These are phyloP conservation scores for Fusarium robinianum DNA, from an alignment of 2,329 filamentous ascomycete genomes.

Conservation along the genomic window DNA sequence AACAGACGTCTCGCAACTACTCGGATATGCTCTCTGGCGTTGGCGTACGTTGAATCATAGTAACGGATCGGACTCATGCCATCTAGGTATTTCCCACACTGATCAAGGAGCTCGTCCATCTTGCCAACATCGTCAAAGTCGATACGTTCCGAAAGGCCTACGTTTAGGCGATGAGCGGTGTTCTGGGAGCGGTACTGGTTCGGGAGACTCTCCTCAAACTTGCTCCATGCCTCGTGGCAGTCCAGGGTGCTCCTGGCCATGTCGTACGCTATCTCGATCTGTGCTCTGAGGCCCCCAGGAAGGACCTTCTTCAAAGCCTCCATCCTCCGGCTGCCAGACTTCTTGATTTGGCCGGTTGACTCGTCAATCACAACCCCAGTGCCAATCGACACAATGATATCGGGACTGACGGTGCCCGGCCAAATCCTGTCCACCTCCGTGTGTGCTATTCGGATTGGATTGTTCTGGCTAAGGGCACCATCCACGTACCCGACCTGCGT, in stretches of 20 bases:
- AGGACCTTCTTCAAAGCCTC: slow-evolving; percentile 1
- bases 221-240: slow-evolving; percentile 11
- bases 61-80: not conserved
- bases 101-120: not conserved
- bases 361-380: slow-evolving; percentile 1
- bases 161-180: slow-evolving; percentile 13
- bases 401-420: slow-evolving; percentile 1
- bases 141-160: not conserved
- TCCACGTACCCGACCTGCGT: slow-evolving; percentile 6
- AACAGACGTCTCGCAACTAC: slow-evolving; percentile 11
- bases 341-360: slow-evolving; percentile 2
- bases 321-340: not conserved
- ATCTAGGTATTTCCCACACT: slow-evolving; percentile 2
- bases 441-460: slow-evolving; percentile 7
- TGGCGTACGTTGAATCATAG: not conserved
- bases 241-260: slow-evolving; percentile 4
- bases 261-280: slow-evolving; percentile 1
- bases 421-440: slow-evolving; percentile 13
- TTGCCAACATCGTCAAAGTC: slow-evolving; percentile 11
- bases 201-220: not conserved
- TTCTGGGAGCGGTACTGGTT: not conserved
- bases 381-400: slow-evolving; percentile 12
- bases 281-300: not conserved
- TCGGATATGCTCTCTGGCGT: not conserved
- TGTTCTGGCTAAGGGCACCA: slow-evolving; percentile 10